phyloP scores from a whole-genome alignment of 1,139 yeast genomes.

The Wickerhamomyces sp. region DNA sequence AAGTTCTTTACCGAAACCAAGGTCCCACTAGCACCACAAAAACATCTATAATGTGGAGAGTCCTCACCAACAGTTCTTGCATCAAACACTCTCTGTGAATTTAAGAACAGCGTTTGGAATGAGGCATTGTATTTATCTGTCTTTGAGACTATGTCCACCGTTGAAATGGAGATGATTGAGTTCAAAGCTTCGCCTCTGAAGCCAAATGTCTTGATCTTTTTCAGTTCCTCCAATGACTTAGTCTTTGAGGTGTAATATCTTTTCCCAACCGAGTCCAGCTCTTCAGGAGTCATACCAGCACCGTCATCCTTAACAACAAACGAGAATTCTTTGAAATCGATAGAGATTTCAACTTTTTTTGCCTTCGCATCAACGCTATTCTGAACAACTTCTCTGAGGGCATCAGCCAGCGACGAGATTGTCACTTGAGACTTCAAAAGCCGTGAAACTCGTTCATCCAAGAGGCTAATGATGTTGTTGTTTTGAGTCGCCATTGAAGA shows the following conservation, averaged over 20 bases:
- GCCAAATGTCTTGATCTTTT: slow-evolving; percentile 27
- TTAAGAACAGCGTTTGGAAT: slow-evolving; percentile 6
- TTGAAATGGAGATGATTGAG: slow-evolving; percentile 33
- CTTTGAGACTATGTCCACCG: slow-evolving; percentile 36
- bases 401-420: slow-evolving; percentile 27
- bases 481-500: neutral
- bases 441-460: slow-evolving; percentile 14
- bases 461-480: neutral
- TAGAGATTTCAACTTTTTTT: slow-evolving; percentile 30
- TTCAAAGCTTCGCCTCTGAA: slow-evolving; percentile 45
- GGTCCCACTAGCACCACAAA: slow-evolving; percentile 42
- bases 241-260: slow-evolving; percentile 45
- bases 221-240: slow-evolving; percentile 25
- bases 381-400: slow-evolving; percentile 39
- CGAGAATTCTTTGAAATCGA: slow-evolving; percentile 36
- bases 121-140: slow-evolving; percentile 18
- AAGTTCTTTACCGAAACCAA: slow-evolving; percentile 41
- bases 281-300: slow-evolving; percentile 46
- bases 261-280: slow-evolving; percentile 38
- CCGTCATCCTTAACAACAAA: slow-evolving; percentile 51
- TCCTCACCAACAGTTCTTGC: slow-evolving; percentile 11
- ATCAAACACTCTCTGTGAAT: slow-evolving; percentile 5
- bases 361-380: slow-evolving; percentile 56
- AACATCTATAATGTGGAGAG: neutral
- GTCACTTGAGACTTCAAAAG: slow-evolving; percentile 25